These are phyloP conservation scores for Xylaria sp. DNA, from an alignment of 2,329 filamentous ascomycete genomes.

Conservation along the genomic window DNA sequence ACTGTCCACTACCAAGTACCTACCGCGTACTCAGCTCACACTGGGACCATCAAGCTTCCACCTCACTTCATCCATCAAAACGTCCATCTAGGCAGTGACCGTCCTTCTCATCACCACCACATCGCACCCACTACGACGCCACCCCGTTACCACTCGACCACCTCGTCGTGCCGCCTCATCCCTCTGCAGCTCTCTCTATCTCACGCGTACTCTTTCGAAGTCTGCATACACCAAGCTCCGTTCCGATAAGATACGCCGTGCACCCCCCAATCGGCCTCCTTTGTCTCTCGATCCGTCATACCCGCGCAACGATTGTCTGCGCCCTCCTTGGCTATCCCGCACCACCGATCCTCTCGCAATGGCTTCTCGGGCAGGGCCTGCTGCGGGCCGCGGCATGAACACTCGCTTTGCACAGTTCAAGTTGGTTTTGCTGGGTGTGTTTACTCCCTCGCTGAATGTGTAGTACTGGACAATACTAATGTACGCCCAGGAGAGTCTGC, in stretches of 20 bases:
- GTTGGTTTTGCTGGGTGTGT: constrained; percentile 91
- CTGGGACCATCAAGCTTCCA: constrained; percentile 33
- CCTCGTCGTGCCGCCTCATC: constrained; percentile 19
- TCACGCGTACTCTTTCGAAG: constrained; percentile 18
- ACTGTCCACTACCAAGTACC: constrained; percentile 6
- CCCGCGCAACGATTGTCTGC: constrained; percentile 34
- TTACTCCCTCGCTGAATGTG: constrained; percentile 20
- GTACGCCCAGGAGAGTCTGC: constrained; percentile 85
- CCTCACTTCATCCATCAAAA: constrained; percentile 40
- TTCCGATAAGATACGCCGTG: constrained; percentile 43
- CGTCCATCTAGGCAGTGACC: constrained; percentile 37
- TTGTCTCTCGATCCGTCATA: constrained; percentile 36
- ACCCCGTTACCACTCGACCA: constrained; percentile 24
- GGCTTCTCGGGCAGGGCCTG: constrained; percentile 81
- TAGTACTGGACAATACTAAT: constrained; percentile 26
- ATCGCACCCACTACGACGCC: constrained; percentile 27
- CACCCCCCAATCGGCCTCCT: constrained; percentile 33
- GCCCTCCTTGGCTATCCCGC: constrained; percentile 18
- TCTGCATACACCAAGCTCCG: constrained; percentile 21
- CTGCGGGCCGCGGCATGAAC: constrained; percentile 72
- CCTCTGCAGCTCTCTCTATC: background rate
- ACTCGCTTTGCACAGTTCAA: constrained; percentile 99
- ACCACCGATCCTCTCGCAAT: constrained; percentile 63
- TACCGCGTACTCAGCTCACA: constrained; percentile 27
- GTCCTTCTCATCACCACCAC: constrained; percentile 30